A percentile compares a stretch with the other conserved stretches of the same genome.
These are phyloP conservation scores for Ambrosia hybrid DNA, from an alignment of 140 eudicot genomes.

Conservation along the genomic window DNA sequence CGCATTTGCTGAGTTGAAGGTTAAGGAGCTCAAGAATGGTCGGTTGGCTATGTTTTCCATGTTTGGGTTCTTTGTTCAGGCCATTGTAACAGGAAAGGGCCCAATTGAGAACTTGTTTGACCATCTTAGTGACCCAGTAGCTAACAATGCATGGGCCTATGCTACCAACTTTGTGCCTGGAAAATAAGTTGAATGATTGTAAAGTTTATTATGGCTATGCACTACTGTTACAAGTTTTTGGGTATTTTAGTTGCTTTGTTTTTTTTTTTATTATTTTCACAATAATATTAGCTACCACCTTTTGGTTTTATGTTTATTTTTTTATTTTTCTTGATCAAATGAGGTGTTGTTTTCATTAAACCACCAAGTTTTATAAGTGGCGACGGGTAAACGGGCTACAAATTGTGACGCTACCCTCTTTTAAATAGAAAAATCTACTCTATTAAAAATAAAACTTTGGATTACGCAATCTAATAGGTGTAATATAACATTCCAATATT, in stretches of 20 bases:
- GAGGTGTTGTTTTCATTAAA: too few relatives aligned
- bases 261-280: too few relatives aligned
- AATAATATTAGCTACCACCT: too few relatives aligned
- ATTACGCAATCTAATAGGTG: too few relatives aligned
- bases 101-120: constrained; percentile 79
- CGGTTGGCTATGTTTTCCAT: constrained; percentile 85
- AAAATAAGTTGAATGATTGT: constrained; percentile 42
- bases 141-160: constrained; percentile 87
- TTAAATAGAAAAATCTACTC: too few relatives aligned
- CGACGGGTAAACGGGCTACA: too few relatives aligned
- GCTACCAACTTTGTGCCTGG: constrained; percentile 97
- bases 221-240: constrained; percentile 14
- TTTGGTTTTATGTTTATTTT: too few relatives aligned
- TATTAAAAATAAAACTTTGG: too few relatives aligned
- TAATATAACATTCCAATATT: too few relatives aligned
- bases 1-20: constrained; percentile 90
- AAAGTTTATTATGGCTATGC: constrained; percentile 14
- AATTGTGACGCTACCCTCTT: too few relatives aligned
- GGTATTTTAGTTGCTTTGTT: background rate
- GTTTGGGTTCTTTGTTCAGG: constrained; percentile 94
- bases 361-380: too few relatives aligned
- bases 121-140: constrained; percentile 69
- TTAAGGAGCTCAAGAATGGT: constrained; percentile 84
- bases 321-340: too few relatives aligned
- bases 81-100: constrained; percentile 92